Percentiles rank a stretch among this genome's conserved stretches.
Evolutionary conservation across 257 asterid species (phyloP).

Genomic region (Solanum ahanhuiri): DNA sequence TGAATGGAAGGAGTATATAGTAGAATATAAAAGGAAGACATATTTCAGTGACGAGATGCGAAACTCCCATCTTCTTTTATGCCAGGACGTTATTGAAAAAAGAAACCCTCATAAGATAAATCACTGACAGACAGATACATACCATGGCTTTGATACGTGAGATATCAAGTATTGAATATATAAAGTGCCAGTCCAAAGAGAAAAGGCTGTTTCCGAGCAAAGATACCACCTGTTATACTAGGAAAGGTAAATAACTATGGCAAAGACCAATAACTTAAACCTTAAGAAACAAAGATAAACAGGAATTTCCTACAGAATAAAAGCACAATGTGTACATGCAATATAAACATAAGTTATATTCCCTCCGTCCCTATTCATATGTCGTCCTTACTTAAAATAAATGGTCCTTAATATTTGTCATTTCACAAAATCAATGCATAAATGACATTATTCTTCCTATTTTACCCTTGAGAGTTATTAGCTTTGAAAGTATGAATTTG

Average conservation of each 20-base stretch:
- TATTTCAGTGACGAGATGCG: background rate
- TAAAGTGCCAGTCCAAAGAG: slow-evolving; percentile 77
- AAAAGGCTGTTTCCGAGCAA: slow-evolving; percentile 68
- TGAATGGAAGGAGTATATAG: background rate
- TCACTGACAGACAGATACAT: slow-evolving; percentile 14
- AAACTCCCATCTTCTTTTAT: background rate
- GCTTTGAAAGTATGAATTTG: background rate
- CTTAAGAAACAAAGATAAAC: background rate
- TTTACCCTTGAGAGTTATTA: background rate
- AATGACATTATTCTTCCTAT: background rate
- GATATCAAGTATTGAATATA: slow-evolving; percentile 62
- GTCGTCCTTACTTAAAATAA: background rate
- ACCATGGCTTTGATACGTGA: slow-evolving; percentile 69
- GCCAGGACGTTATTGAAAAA: background rate
- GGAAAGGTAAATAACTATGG: background rate
- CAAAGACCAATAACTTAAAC: background rate
- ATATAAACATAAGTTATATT: background rate
- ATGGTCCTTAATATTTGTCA: background rate
- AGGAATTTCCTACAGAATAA: background rate
- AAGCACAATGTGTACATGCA: background rate
- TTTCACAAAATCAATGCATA: background rate
- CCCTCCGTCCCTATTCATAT: background rate
- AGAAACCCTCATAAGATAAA: background rate
- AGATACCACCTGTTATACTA: slow-evolving; percentile 78
- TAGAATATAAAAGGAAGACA: background rate